These are phyloP conservation scores for Macrolepiota dolichaula DNA, from an alignment of 768 basidiomycete species.

Conservation along the genomic window DNA sequence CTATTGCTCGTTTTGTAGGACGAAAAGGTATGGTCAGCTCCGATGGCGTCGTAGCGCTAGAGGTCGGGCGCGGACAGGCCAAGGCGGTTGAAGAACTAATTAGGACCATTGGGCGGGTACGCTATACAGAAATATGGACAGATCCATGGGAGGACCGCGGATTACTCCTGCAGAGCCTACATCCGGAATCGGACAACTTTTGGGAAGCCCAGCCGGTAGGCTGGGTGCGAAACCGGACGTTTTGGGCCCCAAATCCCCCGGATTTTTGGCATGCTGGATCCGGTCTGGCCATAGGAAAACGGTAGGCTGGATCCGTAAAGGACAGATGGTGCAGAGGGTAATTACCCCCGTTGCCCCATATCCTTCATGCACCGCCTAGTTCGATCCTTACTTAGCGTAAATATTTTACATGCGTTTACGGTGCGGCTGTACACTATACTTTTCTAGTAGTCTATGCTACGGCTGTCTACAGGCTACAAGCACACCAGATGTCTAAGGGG, in stretches of 20 bases:
- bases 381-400: no score
- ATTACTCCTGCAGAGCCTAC: background rate
- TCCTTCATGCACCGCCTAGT: no score
- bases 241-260: background rate
- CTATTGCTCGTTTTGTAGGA: conserved; percentile 62
- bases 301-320: background rate
- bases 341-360: background rate
- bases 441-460: no score
- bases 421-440: no score
- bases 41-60: conserved; percentile 64
- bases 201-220: background rate
- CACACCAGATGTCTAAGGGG: no score
- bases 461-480: no score
- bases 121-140: conserved; percentile 62
- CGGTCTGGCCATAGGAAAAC: background rate
- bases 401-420: no score
- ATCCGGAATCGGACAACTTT: background rate
- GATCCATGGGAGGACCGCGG: conserved; percentile 60
- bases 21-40: conserved; percentile 46
- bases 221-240: background rate
- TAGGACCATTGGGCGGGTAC: conserved; percentile 39
- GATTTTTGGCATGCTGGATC: background rate
- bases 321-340: background rate
- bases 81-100: conserved; percentile 58
- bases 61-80: conserved; percentile 78